These are phyloP conservation scores for Pugionium dolabratum DNA, from an alignment of 345 rosid species.

Conservation along the genomic window DNA sequence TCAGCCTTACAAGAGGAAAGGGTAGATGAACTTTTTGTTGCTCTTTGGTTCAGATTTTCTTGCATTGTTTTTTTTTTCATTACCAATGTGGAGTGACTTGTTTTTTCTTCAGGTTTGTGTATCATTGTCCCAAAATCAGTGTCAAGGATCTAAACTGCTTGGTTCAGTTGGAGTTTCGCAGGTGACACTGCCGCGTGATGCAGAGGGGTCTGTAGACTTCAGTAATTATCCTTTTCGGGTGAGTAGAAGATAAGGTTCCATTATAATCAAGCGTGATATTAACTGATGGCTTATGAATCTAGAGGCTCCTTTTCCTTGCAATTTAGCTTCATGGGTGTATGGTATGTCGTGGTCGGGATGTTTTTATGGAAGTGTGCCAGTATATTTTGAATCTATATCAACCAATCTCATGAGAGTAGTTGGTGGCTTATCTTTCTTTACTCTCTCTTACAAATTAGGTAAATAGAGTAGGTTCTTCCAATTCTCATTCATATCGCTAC, in stretches of 20 bases:
- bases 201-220: slow-evolving; percentile 81
- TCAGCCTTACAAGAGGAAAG: slow-evolving; percentile 75
- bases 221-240: slow-evolving; percentile 84
- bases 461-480: slow-evolving; percentile 4
- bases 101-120: slow-evolving; percentile 61
- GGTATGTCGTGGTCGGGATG: background rate
- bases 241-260: slow-evolving; percentile 42
- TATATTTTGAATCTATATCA: background rate
- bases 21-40: slow-evolving; percentile 41
- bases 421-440: background rate
- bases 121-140: slow-evolving; percentile 60
- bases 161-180: slow-evolving; percentile 68
- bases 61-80: slow-evolving; percentile 21
- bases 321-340: slow-evolving; percentile 14
- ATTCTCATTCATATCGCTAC: background rate
- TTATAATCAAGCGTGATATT: slow-evolving; percentile 9
- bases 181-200: slow-evolving; percentile 81
- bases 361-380: background rate
- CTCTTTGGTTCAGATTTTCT: slow-evolving; percentile 2
- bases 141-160: slow-evolving; percentile 65
- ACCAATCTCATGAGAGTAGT: background rate
- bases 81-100: slow-evolving; percentile 29
- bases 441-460: background rate
- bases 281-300: slow-evolving; percentile 8
- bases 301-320: slow-evolving; percentile 14